These are phyloP conservation scores for Solanum etuberosum DNA, from an alignment of 257 asterid genomes.

Conservation along the genomic window DNA sequence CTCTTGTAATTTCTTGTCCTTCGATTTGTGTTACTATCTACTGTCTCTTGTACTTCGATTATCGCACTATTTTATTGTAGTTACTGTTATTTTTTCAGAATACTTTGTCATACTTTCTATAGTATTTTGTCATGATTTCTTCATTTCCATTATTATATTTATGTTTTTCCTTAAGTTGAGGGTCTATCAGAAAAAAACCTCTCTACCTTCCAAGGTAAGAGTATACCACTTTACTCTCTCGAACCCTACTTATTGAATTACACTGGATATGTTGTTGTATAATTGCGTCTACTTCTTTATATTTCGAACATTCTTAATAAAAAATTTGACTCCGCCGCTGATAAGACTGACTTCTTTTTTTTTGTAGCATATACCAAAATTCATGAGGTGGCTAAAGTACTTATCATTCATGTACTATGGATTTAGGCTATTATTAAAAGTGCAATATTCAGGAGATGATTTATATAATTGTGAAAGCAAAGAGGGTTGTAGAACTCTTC, in stretches of 20 bases:
- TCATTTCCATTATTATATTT: background rate
- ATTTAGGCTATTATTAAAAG: slow-evolving; percentile 77
- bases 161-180: no score
- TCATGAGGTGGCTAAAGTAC: slow-evolving; percentile 86
- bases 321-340: background rate
- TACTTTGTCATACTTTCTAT: background rate
- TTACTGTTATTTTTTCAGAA: background rate
- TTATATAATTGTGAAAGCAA: slow-evolving; percentile 61
- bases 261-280: background rate
- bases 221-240: background rate
- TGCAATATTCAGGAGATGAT: slow-evolving; percentile 68
- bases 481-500: slow-evolving; percentile 58
- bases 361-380: slow-evolving; percentile 76
- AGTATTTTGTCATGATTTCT: background rate
- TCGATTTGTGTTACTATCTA: background rate
- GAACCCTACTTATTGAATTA: fast-evolving
- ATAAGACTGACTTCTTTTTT: no score
- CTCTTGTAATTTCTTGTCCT: background rate
- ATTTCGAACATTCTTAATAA: fast-evolving
- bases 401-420: slow-evolving; percentile 86
- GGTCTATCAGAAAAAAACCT: no score
- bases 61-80: background rate
- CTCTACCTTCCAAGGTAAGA: background rate
- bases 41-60: background rate
- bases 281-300: background rate